These are phyloP conservation scores for Ustilago shanxiensis DNA, from an alignment of 1,284 basidiomycete species.

Conservation along the genomic window DNA sequence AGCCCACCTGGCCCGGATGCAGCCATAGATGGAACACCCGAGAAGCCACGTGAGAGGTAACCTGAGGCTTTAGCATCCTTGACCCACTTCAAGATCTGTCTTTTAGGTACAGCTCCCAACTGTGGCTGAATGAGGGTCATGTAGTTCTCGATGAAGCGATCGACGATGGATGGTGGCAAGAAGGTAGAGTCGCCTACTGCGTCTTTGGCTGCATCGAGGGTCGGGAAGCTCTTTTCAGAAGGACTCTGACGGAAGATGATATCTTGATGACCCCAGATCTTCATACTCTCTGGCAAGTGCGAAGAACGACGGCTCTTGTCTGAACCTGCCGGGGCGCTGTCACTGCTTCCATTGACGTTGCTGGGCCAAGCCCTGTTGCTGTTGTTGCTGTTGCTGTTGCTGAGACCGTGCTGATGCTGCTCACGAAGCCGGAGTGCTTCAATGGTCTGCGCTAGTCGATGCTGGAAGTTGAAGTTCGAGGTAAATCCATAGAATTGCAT, in stretches of 20 bases:
- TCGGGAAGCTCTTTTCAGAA: conserved; percentile 42
- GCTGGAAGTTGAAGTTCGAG: conserved; percentile 56
- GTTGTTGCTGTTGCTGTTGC: conserved; percentile 13
- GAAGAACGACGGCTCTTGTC: conserved; percentile 26
- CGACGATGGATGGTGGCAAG: conserved; percentile 47
- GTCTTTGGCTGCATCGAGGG: conserved; percentile 40
- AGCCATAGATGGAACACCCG: conserved; percentile 33
- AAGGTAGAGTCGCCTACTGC: conserved; percentile 47
- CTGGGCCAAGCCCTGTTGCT: conserved; percentile 5
- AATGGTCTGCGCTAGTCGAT: conserved; percentile 45
- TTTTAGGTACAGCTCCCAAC: conserved; percentile 39
- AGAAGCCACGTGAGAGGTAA: conserved; percentile 49
- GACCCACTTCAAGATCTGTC: conserved; percentile 53
- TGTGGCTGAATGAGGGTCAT: conserved; percentile 51
- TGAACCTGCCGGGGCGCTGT: not conserved
- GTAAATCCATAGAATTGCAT: conserved; percentile 57
- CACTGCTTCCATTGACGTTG: conserved; percentile 1
- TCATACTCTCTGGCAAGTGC: conserved; percentile 47
- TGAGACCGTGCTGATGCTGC: conserved; percentile 28
- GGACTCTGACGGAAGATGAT: conserved; percentile 48
- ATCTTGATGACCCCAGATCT: conserved; percentile 50
- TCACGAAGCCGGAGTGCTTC: conserved; percentile 46
- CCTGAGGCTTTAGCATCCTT: conserved; percentile 48
- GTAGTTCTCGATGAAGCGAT: conserved; percentile 56
- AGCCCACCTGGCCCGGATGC: conserved; percentile 28